phyloP scores from a whole-genome alignment of 345 rosid species.

The Camelina laxa region DNA sequence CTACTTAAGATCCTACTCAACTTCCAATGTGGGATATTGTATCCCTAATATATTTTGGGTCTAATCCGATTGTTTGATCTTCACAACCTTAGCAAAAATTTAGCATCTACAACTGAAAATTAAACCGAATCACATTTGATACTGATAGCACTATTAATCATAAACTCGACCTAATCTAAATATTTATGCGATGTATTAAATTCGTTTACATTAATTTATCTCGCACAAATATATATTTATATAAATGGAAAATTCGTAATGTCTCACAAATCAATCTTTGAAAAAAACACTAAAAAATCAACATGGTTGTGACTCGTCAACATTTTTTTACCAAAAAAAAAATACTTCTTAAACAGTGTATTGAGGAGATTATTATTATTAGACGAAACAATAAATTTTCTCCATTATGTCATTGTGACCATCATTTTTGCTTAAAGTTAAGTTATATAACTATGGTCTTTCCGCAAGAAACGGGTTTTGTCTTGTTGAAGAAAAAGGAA shows the following conservation, averaged over 20 bases:
- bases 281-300: neutral
- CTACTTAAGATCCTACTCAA: no score
- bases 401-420: constrained; percentile 32
- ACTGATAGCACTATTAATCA: neutral
- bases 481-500: constrained; percentile 39
- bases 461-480: constrained; percentile 46
- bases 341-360: neutral
- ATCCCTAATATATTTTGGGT: no score
- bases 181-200: neutral
- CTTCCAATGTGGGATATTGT: no score
- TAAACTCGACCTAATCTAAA: neutral
- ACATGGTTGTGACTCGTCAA: neutral
- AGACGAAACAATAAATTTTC: constrained; percentile 11
- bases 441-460: constrained; percentile 46
- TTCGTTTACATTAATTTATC: neutral
- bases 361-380: constrained; percentile 5
- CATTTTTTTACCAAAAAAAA: neutral
- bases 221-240: neutral
- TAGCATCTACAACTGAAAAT: neutral
- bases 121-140: neutral
- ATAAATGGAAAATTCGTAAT: neutral
- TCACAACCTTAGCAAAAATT: neutral
- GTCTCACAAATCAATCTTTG: neutral
- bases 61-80: neutral
- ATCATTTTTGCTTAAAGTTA: constrained; percentile 44